A percentile compares a stretch with the other conserved stretches of the same genome.
These are phyloP conservation scores for Aspergillus egyptiacus DNA, from an alignment of 495 filamentous ascomycete species.

Conservation along the genomic window DNA sequence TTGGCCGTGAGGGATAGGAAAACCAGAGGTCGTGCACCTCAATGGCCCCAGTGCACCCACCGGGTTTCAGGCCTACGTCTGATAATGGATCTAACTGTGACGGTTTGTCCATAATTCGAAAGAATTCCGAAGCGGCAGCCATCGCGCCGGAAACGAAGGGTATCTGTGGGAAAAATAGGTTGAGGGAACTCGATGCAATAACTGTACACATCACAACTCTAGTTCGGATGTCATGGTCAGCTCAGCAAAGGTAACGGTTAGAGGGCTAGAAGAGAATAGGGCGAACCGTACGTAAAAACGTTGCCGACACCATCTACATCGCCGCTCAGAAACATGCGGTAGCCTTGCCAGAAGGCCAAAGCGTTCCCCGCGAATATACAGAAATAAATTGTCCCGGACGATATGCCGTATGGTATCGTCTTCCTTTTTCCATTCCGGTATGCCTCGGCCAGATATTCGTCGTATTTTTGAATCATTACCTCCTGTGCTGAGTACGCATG, in stretches of 20 bases:
- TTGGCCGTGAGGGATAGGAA: slow-evolving; percentile 46
- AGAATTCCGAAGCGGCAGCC: slow-evolving; percentile 34
- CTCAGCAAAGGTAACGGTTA: neutral
- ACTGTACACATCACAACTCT: slow-evolving; percentile 28
- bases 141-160: slow-evolving; percentile 38
- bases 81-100: slow-evolving; percentile 35
- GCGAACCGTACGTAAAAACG: slow-evolving; percentile 40
- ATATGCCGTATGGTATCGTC: slow-evolving; percentile 27
- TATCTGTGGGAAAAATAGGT: slow-evolving; percentile 28
- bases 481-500: slow-evolving; percentile 44
- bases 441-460: slow-evolving; percentile 21
- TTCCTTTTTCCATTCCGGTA: slow-evolving; percentile 24
- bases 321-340: slow-evolving; percentile 27
- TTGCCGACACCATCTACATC: slow-evolving; percentile 30
- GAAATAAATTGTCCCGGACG: slow-evolving; percentile 41
- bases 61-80: slow-evolving; percentile 19
- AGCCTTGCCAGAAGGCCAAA: slow-evolving; percentile 47
- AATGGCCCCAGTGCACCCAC: neutral
- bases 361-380: slow-evolving; percentile 37
- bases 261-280: slow-evolving; percentile 2
- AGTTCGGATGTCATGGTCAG: neutral
- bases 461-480: slow-evolving; percentile 28
- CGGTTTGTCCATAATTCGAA: slow-evolving; percentile 35
- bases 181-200: slow-evolving; percentile 17
- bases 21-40: slow-evolving; percentile 42